Evolutionary conservation across 2,329 filamentous ascomycete species (phyloP), one percentile per base, ranked within the genome.

Genomic region (Xylariaceae sp.): DNA sequence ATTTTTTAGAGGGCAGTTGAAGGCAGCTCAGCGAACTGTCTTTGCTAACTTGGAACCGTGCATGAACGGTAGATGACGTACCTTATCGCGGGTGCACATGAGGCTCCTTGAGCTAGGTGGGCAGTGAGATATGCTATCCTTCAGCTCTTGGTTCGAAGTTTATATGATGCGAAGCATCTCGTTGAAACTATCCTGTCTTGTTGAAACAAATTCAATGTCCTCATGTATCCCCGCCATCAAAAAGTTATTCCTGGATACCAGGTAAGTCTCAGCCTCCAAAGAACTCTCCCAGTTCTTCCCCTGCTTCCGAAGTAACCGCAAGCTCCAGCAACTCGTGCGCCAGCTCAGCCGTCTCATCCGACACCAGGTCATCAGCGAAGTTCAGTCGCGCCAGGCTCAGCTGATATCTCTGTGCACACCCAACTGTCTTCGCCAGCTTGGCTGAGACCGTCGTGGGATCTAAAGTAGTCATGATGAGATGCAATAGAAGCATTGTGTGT

Each of bases 271-370:
- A 66, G 14, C 62, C 63, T n/a, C 66, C 69, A 61, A 75, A 74
- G 16, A 71, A 68, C 41, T 65, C 65, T 6, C 68, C 65, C 13
- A 75, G 55, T 14, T 68, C 72, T 50, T 78, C 73, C 2, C 78
- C 78, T 50, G 82, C 78, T 39, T 96, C 89, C 0, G 90, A 87
- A 48, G 89, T 94, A 18, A 96, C 82, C 2, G 84, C 83, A 55
- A 90, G 76, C 66, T 96, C 90, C 38, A 97, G 70, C 56, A 99
- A 75, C 63, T 88, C 84, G 61, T 93, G 86, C 3, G 94, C 93
- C 69, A 87, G 84, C 57, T 93, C 89, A 1, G 87, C 82, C 1
- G 90, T 89, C 57, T 90, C 89, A 69, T 97, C 91, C 28, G 95
- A 77, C 11, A 94, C 80, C 9, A 89, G 70, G 31, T 90, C 87